These are phyloP conservation scores for Fusarium sp. DNA, from an alignment of 2,329 filamentous ascomycete genomes.

Conservation along the genomic window DNA sequence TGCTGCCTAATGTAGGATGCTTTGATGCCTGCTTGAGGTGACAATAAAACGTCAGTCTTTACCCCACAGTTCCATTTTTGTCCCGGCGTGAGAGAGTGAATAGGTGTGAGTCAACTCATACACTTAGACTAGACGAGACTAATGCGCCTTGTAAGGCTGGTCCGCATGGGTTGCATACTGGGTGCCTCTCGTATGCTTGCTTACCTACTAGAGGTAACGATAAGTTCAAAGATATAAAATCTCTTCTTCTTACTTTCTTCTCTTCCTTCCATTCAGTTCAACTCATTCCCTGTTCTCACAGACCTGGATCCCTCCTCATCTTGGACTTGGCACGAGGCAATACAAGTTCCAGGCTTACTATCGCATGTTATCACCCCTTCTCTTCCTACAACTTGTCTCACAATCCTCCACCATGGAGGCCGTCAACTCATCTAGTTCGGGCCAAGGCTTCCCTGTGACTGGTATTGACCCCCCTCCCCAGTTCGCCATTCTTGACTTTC, in stretches of 20 bases:
- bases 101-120: constrained; percentile 29
- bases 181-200: constrained; percentile 13
- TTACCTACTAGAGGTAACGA: background rate
- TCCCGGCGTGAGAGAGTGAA: constrained; percentile 3
- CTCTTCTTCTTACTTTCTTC: background rate
- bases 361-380: constrained; percentile 22
- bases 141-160: constrained; percentile 20
- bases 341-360: background rate
- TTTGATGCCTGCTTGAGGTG: constrained; percentile 23
- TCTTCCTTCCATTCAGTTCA: background rate
- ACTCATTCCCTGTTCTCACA: constrained; percentile 18
- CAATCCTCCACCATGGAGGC: constrained; percentile 40
- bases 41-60: constrained; percentile 9
- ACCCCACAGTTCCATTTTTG: constrained; percentile 23
- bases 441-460: constrained; percentile 5
- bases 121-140: background rate
- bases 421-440: constrained; percentile 35
- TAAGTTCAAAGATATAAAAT: constrained; percentile 26
- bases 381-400: constrained; percentile 16
- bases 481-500: constrained; percentile 66
- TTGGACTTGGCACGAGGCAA: background rate
- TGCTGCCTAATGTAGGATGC: constrained; percentile 24
- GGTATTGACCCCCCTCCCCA: constrained; percentile 47
- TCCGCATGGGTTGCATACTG: background rate
- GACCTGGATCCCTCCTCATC: background rate